Evolutionary conservation across 371 early-diverging fungal species (phyloP), one percentile per base, ranked within the genome.

Genomic region (Mucor irregularis): DNA sequence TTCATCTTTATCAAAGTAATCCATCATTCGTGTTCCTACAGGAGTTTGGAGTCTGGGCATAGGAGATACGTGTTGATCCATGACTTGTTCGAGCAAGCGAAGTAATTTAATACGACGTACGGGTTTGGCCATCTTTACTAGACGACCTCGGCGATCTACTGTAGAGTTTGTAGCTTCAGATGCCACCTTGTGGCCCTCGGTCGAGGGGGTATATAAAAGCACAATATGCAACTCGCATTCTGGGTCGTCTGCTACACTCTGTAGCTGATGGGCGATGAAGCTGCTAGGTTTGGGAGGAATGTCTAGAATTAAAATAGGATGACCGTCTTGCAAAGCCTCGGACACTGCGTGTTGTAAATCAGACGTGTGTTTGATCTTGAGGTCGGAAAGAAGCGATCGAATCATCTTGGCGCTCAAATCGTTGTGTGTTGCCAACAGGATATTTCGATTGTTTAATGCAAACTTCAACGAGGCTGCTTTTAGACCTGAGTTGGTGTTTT

Each of bases 101-200:
- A 83, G 43, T 4, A 83, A 56, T 30, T 83, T 83, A 4, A 67
- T 46, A 26, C 84, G 73, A 11, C 84, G 68, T 25, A 75, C 81
- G 3, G 84, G 84, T 52, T 83, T 83, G 34, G 81, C 78, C 77
- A 83, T 76, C 47, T 80, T 72, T 26, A 76, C 69, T 16, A 81
- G 63, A 3, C 71, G 56, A 1, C 78, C 74, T 17, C 74, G 68
- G 17, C 74, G 69, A 44, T 72, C 74, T 6, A 71, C 69, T 5
- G 64, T 67, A 14, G 70, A 69, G 17, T 72, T 72, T 5, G 62
- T 73, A 4, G 74, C 73, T 40, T 72, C 74, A 0, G 74, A 70
- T 8, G 74, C 78, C 0, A 72, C 40, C 39, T 71, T 74, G 37
- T 74, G 73, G 2, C 74, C 78, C 33, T 77, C 78, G 2, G 74